Percentiles rank a stretch among this genome's conserved stretches.
Evolutionary conservation across 208 protist species (phyloP).

Genomic region (Acanthamoeba lenticulata): DNA sequence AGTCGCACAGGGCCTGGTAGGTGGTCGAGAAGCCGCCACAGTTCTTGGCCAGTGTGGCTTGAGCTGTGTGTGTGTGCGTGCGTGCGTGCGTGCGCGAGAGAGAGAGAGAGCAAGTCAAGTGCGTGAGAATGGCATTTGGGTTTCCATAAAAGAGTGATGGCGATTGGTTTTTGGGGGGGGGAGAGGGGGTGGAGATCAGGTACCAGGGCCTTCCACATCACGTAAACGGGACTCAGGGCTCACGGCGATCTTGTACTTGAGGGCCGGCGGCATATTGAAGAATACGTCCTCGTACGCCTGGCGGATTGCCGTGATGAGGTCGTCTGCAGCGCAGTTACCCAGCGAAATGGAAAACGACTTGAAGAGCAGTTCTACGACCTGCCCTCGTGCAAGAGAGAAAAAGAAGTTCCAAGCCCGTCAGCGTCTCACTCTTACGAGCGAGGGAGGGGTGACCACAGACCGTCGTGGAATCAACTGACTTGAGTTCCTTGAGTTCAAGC

Average conservation of each 20-base stretch:
- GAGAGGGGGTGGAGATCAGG: background rate
- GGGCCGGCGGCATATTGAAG: conserved; percentile 19
- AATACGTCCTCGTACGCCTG: conserved; percentile 51
- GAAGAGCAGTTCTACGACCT: conserved; percentile 61
- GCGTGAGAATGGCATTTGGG: background rate
- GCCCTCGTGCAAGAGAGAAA: background rate
- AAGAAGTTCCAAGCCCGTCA: background rate
- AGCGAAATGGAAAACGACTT: conserved; percentile 32
- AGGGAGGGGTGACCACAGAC: conserved; percentile 29
- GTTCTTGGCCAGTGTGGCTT: conserved; percentile 68
- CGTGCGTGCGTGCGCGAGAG: background rate
- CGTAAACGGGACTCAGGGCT: background rate
- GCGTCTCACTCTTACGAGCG: background rate
- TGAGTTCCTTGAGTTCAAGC: conserved; percentile 74
- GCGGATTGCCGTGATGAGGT: conserved; percentile 44
- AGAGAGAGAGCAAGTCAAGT: conserved; percentile 55
- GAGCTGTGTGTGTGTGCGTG: conserved; percentile 4
- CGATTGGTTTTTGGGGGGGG: background rate
- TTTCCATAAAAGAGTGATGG: background rate
- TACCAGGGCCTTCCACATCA: conserved; percentile 51
- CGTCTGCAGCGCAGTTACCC: conserved; percentile 44
- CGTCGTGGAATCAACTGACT: conserved; percentile 55
- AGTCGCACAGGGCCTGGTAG: conserved; percentile 73
- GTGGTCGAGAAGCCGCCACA: conserved; percentile 80
- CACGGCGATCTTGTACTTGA: conserved; percentile 34